Evolutionary conservation across 352 stramenopile genomes (phyloP), one percentile per base, ranked within the genome.

Genomic region (Albugo laibachii): DNA sequence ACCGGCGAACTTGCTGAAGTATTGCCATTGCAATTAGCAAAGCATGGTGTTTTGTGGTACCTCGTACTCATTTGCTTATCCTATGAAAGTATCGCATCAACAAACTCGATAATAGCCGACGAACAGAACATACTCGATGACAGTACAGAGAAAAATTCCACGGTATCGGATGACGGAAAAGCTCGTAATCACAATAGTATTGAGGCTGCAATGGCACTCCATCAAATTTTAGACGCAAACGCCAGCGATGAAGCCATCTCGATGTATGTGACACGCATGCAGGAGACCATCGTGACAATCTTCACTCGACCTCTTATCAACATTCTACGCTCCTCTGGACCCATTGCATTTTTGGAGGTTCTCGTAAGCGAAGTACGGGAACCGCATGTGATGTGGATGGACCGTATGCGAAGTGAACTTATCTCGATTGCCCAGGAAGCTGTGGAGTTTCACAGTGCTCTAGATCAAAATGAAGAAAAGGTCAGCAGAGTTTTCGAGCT

Each of bases 381-480:
- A 48, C 78, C 78, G 1, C 74, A 91, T 34, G 71, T 91, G 11
- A 91, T 91, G 78, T 91, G 78, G 78, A 91, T 71, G 11, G 66
- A 82, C 13, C 69, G 60, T 13, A 91, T 91, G 78, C 69, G 78
- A 6, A 76, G 69, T 39, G 75, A 91, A 47, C 47, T 88, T 49
- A 69, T 75, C 12, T 61, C 61, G 20, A 65, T 91, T 11, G 67
- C 78, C 4, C 66, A 77, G 18, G 59, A 64, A 50, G 76, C 70
- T 18, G 69, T 88, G 10, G 66, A 84, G 31, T 85, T 84, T 38
- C 76, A 88, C 39, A 65, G 62, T 20, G 65, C 58, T 0, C 36
- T 80, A 27, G 69, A 84, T 47, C 56, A 61, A 27, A 77, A 57
- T 24, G 38, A 43, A 19, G 59, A 67, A 19, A 66, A 82, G 21